Base-by-base conservation (phyloP, 164 flowering plant genomes). In the Aristolochia californica region DNA sequence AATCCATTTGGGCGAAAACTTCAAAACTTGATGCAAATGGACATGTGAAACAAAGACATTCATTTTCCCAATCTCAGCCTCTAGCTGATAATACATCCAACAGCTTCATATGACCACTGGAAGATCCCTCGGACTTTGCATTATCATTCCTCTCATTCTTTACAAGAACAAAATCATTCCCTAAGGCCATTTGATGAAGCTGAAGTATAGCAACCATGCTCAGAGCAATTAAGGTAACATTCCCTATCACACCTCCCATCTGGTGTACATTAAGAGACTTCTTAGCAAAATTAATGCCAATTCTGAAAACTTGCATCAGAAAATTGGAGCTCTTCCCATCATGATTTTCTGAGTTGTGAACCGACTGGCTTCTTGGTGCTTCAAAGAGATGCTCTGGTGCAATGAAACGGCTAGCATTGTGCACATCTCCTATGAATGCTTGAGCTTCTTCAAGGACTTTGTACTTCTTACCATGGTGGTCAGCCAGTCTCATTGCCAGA, bases 391-490 rank as follows among this genome's bases (percentile, higher is more conserved):
- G 69, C 47, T 82, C 91, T 30, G 84, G 82, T 40, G 81, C 69
- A 64, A 80, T 70, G 64, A 81, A 83, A 45, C 62, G 74, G 16
- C 66, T 61, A 11, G 78, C 72, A 53, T 75, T 70, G 13, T 68
- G 69, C 17, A 89, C 95, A 57, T 82, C 83, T 30, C 91, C 95
- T 24, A 89, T 86, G 59, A 93, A 89, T 43, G 85, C 91, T 26
- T 72, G 56, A 58, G 97, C 96, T 74, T 93, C 97, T 67, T 89
- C 95, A 61, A 93, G 77, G 60, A 93, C 97, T 71, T 78, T 69
- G 78, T 85, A 85, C 60, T 77, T 82, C 75, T 83, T 85, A 10
- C 97, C 99, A 43, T 78, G 91, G 75, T 89, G 88, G 61, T 87
- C 95, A 17, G 90, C 80, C 72, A 93, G 64, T 66, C 94, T 80